These are phyloP conservation scores for Ustilago esculenta DNA, from an alignment of 1,284 basidiomycete genomes.

Conservation along the genomic window DNA sequence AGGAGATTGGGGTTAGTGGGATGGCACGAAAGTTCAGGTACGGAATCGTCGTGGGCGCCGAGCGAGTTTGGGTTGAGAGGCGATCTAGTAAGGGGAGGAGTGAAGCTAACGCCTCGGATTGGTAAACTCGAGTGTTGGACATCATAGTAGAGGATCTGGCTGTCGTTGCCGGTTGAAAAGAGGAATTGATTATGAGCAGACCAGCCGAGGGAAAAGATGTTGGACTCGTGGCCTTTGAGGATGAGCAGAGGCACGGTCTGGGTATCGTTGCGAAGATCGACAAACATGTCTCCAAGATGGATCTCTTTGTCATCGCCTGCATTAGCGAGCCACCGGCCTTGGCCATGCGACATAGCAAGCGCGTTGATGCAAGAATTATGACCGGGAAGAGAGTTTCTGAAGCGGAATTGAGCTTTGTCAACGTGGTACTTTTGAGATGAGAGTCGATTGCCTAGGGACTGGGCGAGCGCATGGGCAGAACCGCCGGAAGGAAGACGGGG, in stretches of 20 bases:
- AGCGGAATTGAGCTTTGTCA: constrained; percentile 3
- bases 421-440: not conserved
- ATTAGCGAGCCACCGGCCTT: constrained; percentile 36
- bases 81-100: not conserved
- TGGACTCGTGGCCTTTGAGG: constrained; percentile 37
- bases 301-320: constrained; percentile 35
- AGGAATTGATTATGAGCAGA: constrained; percentile 33
- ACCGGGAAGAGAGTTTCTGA: not conserved
- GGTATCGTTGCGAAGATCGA: not conserved
- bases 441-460: constrained; percentile 5
- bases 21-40: constrained; percentile 30
- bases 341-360: constrained; percentile 29
- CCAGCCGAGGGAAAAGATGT: constrained; percentile 48
- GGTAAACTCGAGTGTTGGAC: constrained; percentile 35
- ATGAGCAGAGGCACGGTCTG: constrained; percentile 12
- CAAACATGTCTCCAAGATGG: constrained; percentile 34
- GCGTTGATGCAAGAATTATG: constrained; percentile 41
- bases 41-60: constrained; percentile 29
- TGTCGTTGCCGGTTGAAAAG: constrained; percentile 36
- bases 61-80: constrained; percentile 14
- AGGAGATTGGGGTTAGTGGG: constrained; percentile 28
- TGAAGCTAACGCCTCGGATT: constrained; percentile 1
- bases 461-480: not conserved
- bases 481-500: constrained; percentile 5
- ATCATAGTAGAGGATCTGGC: constrained; percentile 37